Base-by-base conservation (phyloP, 805 yeast species). In the Barnettozyma vustinii region DNA sequence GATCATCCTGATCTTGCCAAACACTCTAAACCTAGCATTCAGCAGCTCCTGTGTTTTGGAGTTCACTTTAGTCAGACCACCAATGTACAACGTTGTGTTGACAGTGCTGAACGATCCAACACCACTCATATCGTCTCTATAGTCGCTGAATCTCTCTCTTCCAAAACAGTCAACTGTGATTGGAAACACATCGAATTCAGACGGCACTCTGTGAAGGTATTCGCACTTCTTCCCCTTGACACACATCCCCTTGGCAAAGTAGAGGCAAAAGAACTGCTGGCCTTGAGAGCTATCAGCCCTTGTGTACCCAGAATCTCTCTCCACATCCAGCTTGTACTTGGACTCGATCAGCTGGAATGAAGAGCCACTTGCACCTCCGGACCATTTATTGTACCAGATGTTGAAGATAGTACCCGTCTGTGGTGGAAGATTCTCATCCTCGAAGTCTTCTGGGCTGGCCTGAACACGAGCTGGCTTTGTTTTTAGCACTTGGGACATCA, bases 91-190 rank as follows among this genome's bases (percentile, higher is more conserved):
- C 0, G 97, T 89, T 46, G 81, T 68, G 61, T 90, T 91, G n/a
- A 72, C 71, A 35, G 72, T 68, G 56, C 77, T 73, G 61, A 92
- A 82, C 21, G 88, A 81, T 0, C 98, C 99, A 3, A 90, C 84
- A 32, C 99, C 99, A 26, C 85, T 81, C 97, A 90, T 90, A 66
- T 92, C 98, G 55, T 92, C 97, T 56, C 90, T 70, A 59, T 87
- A 88, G 43, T 81, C 85, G 1, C 85, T 73, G 53, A 84, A 84
- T 64, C 86, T 88, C 60, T 87, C 96, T 51, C 99, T 71, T 1
- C 97, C 98, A 72, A 92, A 92, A 60, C 97, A 91, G 66, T 92
- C 99, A 23, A 80, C 73, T 0, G 89, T 80, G 2, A 83, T 74
- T 2, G 81, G 74, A 42, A 72, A 72, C 36, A 71, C 65, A 59